Evolutionary conservation across 495 filamentous ascomycete genomes (phyloP), one percentile per base, ranked within the genome.

Genomic region (Penicillium subrubescens): DNA sequence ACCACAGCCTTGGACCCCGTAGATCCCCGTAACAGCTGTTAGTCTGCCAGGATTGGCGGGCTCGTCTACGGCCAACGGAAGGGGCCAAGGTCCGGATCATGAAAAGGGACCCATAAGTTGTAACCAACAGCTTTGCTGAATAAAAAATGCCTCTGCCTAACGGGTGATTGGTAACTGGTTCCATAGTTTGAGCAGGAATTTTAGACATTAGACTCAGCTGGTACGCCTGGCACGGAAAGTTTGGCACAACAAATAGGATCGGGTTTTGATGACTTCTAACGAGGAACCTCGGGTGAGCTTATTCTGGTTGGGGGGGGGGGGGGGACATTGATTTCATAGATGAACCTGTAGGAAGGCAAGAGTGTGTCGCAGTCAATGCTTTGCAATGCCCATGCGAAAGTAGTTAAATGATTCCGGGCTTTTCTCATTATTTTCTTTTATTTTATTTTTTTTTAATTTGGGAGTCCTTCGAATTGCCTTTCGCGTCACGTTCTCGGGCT

Each of bases 121-220:
- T 11, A n/a, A 14, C 51, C 21, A 29, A 35, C 17, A 29, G 29
- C 5, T 8, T 56, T n/a, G 53, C 21, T 56, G 53, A 10, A 5
- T 56, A 8, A 17, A 31, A 35, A 56, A 56, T 56, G 1, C 53
- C 53, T 56, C 53, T 56, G 53, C 53, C 53, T 56, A 56, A 56
- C 17, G 0, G 15, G 27, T 2, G 29, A 12, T 14, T 17, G 15
- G 27, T 2, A n/a, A 12, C 25, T 17, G 14, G 25, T 52, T 8
- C 48, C 48, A 31, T 7, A 31, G 25, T 11, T 50, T 1, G 23
- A 50, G 5, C 3, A 17, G 12, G 25, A 8, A 48, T 23, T 48
- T 29, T 27, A 8, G 12, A 31, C 15, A 25, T 29, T 31, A 31
- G 25, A 31, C 25, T 52, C 25, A 8, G 48, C 48, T 31, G 27